These are phyloP conservation scores for Beauveria rudraprayagi DNA, from an alignment of 2,329 filamentous ascomycete species.

Conservation along the genomic window DNA sequence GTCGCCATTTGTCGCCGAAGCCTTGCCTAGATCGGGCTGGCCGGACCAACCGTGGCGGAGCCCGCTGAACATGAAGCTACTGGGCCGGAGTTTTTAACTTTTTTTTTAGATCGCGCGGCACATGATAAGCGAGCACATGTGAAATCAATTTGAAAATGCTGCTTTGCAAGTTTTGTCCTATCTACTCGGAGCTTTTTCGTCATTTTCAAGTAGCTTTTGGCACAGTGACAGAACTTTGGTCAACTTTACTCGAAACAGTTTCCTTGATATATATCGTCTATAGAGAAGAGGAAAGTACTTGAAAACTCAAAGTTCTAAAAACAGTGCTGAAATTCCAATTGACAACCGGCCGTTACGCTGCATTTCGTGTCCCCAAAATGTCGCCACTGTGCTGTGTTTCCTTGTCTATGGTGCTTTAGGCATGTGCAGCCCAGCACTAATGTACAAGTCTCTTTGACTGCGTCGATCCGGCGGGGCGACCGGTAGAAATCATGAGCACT, in stretches of 20 bases:
- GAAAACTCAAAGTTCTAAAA: background rate
- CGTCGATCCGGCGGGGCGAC: background rate
- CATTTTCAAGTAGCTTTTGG: no score
- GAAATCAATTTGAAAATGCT: no score
- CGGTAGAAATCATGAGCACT: background rate
- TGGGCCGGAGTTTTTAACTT: background rate
- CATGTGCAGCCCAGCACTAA: background rate
- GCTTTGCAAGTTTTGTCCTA: no score
- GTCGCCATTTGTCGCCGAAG: slow-evolving; percentile 3
- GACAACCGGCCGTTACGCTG: background rate
- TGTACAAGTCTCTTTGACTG: background rate
- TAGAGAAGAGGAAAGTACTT: background rate
- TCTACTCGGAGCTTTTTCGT: no score
- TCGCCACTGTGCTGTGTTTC: background rate
- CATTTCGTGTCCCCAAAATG: background rate
- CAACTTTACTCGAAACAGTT: no score
- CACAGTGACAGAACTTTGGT: background rate
- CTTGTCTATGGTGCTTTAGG: background rate
- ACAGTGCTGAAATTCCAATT: background rate
- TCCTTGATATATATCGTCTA: background rate
- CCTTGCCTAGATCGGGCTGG: background rate
- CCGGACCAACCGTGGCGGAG: background rate
- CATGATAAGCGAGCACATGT: no score
- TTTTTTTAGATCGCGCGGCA: no score
- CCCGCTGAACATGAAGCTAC: background rate